Evolutionary conservation across 2,329 filamentous ascomycete species (phyloP).

Genomic region (Camillea tinctor): DNA sequence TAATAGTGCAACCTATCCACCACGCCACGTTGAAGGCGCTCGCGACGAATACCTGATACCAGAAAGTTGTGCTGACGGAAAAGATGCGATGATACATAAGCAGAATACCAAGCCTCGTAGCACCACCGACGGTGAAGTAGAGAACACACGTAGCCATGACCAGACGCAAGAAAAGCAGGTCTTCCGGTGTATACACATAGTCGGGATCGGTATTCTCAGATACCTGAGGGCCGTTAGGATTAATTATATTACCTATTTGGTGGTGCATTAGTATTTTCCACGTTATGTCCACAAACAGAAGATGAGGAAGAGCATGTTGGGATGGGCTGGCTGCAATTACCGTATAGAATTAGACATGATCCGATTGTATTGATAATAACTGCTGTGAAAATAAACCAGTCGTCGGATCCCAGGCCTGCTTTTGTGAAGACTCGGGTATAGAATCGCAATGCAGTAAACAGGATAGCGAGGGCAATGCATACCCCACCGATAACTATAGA

Average conservation of each 20-base stretch:
- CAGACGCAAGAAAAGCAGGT: not conserved
- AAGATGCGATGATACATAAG: constrained; percentile 29
- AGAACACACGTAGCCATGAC: constrained; percentile 21
- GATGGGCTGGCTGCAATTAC: not conserved
- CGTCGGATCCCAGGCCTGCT: not conserved
- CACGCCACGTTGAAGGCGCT: constrained; percentile 6
- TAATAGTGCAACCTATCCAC: not conserved
- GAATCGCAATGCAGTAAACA: not conserved
- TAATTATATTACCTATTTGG: not conserved
- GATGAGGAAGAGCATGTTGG: too few relatives aligned
- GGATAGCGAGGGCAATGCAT: not conserved
- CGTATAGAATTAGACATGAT: not conserved
- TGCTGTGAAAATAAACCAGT: constrained; percentile 2
- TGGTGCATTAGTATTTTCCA: not conserved
- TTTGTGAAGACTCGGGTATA: not conserved
- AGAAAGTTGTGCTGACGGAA: constrained; percentile 15
- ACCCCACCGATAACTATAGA: not conserved
- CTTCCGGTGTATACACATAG: not conserved
- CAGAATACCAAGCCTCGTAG: constrained; percentile 27
- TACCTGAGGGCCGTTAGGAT: not conserved
- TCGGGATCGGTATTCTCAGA: not conserved
- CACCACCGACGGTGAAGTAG: constrained; percentile 23
- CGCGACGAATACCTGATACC: constrained; percentile 10
- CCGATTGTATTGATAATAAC: not conserved
- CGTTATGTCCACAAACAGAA: too few relatives aligned